Evolutionary conservation across 768 basidiomycete species (phyloP), one percentile per base, ranked within the genome.

Genomic region (Leccinellum rugosiceps): DNA sequence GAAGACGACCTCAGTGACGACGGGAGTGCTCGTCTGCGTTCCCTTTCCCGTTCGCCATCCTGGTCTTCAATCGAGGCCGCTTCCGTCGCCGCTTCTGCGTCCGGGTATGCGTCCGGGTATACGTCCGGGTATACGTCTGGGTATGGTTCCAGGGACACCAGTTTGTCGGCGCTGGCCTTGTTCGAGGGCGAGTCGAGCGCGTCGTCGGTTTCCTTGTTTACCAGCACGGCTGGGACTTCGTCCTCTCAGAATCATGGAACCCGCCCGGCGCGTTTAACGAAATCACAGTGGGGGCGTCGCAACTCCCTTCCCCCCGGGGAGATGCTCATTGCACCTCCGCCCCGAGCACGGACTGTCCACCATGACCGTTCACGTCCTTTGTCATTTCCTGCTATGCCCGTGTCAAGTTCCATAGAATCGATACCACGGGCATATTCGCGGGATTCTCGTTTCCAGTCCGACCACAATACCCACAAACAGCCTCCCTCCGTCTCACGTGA

Each of bases 401-500:
- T 19, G 6, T 50, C 49, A 13, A 50, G 32, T 50, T 50, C 32
- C 32, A 25, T 25, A 25, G 25, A 25, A 4, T 25, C 25, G 3
- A 50, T 50, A 7, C 49, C 49, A 1, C 30, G 15, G 49, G 28
- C 53, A 0, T 69, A 65, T 38, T 68, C 70, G 3, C 63, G 49
- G 1, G 1, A 54, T 9, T 55, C 61, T 1, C 43, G 68, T 3
- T 59, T 23, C 6, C 65, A 50, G 15, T 13, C 52, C 4, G 59
- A 59, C 3, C 3, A 25, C 6, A 58, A 61, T 32, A 46, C 15
- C 6, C 9, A n/a, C 17, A 67, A 67, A 54, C 67, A 60, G 8
- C 23, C 56, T 7, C 57, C 68, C 6, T 62, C 69, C 1, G 38
- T 47, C 1, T 61, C 69, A 58, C 71, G 69, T 63, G 67, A 70